These are phyloP conservation scores for Gastrodia elata DNA, from an alignment of 106 monocot genomes.

Conservation along the genomic window DNA sequence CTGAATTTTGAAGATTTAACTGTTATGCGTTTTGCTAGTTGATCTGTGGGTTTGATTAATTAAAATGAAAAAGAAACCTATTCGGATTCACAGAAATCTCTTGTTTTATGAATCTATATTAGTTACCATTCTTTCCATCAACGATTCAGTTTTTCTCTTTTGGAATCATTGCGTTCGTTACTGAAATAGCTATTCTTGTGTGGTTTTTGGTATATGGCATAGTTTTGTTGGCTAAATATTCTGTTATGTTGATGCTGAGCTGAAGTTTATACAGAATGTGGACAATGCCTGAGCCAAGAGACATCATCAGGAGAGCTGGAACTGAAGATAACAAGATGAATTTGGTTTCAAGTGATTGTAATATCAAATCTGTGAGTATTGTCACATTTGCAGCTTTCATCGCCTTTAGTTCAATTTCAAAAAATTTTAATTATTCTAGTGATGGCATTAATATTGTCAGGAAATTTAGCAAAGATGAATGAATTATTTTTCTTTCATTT, in stretches of 20 bases:
- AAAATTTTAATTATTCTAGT: background rate
- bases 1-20: background rate
- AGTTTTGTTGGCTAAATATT: background rate
- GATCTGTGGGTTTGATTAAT: background rate
- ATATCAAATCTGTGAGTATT: slow-evolving; percentile 43
- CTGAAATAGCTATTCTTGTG: background rate
- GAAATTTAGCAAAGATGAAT: background rate
- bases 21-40: background rate
- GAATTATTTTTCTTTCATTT: background rate
- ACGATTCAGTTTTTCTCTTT: background rate
- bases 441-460: background rate
- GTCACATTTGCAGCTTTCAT: slow-evolving; percentile 2
- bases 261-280: slow-evolving; percentile 57
- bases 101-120: background rate
- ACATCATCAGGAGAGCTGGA: slow-evolving; percentile 40
- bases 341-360: slow-evolving; percentile 41
- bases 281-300: slow-evolving; percentile 71
- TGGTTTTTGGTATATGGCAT: background rate
- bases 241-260: background rate
- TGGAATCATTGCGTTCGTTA: background rate
- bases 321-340: slow-evolving; percentile 44
- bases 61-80: background rate
- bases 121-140: background rate
- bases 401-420: too few species aligned
- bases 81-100: background rate